Conservation (phyloP, 2,329 filamentous ascomycete genomes). For the Sporothrix globosa region DNA sequence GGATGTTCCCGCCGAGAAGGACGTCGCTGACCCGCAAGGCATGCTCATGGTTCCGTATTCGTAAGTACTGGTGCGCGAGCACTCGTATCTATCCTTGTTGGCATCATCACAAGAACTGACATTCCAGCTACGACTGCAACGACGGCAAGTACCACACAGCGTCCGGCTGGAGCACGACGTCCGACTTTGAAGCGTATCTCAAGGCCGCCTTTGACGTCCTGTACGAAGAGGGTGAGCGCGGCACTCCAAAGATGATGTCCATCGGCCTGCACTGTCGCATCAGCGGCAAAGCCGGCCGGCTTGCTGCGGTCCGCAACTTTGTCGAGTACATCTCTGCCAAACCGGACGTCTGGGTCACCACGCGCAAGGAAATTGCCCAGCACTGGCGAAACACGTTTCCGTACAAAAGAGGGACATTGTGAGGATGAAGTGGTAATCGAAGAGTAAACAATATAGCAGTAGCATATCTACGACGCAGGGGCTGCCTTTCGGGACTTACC, state of each 20-base stretch:
- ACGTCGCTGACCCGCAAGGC: slow-evolving; percentile 27
- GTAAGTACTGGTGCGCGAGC: background rate
- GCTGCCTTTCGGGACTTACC: too few relatives aligned
- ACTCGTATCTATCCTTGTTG: too few relatives aligned
- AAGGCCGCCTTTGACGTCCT: slow-evolving; percentile 58
- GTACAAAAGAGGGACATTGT: background rate
- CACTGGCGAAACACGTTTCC: slow-evolving; percentile 24
- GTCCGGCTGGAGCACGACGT: slow-evolving; percentile 49
- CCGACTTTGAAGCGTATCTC: slow-evolving; percentile 52
- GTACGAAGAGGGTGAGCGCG: slow-evolving; percentile 54
- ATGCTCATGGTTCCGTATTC: slow-evolving; percentile 37
- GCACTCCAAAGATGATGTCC: slow-evolving; percentile 61
- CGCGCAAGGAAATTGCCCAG: slow-evolving; percentile 55
- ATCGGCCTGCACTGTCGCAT: slow-evolving; percentile 58
- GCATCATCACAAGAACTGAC: too few relatives aligned
- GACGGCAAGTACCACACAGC: slow-evolving; percentile 40
- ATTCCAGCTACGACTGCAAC: slow-evolving; percentile 34
- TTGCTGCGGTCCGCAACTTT: slow-evolving; percentile 55
- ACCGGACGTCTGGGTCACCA: slow-evolving; percentile 59
- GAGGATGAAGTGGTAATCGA: background rate
- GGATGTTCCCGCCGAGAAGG: slow-evolving; percentile 35
- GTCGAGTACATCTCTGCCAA: slow-evolving; percentile 58
- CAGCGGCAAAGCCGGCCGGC: slow-evolving; percentile 56
- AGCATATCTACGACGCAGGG: too few relatives aligned
- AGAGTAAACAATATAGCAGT: background rate